Evolutionary conservation across 176 grass and related monocot genomes (phyloP).

Genomic region (Triticum dicoccoides): DNA sequence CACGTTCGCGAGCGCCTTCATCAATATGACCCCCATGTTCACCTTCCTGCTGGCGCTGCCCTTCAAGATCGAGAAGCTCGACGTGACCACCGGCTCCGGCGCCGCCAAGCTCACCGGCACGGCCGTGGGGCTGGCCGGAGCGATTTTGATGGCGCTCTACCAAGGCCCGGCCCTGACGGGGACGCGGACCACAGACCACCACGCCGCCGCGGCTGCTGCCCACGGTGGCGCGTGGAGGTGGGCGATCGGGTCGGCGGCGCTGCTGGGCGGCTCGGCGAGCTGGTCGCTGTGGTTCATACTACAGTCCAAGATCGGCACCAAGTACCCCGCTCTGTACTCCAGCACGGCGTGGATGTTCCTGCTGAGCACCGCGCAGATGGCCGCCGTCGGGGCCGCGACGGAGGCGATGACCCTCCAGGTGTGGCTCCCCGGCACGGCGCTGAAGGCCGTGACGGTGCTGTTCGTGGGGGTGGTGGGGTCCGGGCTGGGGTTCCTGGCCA

Average conservation of each 20-base stretch:
- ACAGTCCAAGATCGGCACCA: conserved; percentile 55
- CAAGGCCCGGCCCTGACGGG: conserved; percentile 43
- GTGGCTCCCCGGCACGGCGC: conserved; percentile 44
- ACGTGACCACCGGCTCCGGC: not conserved
- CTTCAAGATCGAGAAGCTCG: conserved; percentile 29
- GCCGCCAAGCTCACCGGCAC: conserved; percentile 51
- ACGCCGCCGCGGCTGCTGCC: no score
- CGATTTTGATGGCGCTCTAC: conserved; percentile 58
- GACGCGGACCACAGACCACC: no score
- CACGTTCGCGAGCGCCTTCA: conserved; percentile 61
- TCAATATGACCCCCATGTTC: conserved; percentile 53
- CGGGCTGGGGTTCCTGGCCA: conserved; percentile 62
- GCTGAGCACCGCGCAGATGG: conserved; percentile 63
- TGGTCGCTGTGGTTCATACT: conserved; percentile 72
- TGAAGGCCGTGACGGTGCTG: conserved; percentile 57
- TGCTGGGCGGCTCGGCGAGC: conserved; percentile 42
- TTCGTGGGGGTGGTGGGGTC: conserved; percentile 58
- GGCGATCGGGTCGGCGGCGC: conserved; percentile 51
- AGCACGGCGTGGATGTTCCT: conserved; percentile 53
- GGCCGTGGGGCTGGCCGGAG: conserved; percentile 50
- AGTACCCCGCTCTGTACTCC: conserved; percentile 58
- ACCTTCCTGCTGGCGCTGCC: conserved; percentile 54
- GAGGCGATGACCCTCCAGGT: conserved; percentile 34
- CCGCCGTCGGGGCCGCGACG: conserved; percentile 30
- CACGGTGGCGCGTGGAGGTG: conserved; percentile 21